phyloP scores from a whole-genome alignment of 1,139 yeast species.

The Taphrina communis region DNA sequence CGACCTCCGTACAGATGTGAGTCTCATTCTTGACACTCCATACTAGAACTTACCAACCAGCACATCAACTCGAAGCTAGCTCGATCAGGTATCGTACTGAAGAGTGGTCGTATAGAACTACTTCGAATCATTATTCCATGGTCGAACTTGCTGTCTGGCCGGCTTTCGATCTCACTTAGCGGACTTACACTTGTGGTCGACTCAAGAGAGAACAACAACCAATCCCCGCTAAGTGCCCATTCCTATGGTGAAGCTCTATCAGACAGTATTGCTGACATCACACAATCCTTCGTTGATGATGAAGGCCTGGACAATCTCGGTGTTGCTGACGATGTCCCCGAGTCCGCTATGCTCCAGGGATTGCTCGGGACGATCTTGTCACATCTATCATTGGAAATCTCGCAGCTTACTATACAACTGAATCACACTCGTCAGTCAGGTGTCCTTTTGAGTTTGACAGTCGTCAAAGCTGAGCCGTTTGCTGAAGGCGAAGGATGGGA shows the following conservation, averaged over 20 bases:
- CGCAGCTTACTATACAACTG: neutral
- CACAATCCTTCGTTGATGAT: conserved; percentile 22
- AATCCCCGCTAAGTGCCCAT: neutral
- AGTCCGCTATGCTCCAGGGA: conserved; percentile 25
- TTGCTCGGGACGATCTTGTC: conserved; percentile 13
- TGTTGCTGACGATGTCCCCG: conserved; percentile 28
- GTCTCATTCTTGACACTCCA: neutral
- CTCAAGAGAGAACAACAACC: neutral
- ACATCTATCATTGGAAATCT: conserved; percentile 14
- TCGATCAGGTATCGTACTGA: conserved; percentile 4
- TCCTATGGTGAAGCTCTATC: neutral
- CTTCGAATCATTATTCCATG: conserved; percentile 31
- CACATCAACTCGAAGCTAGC: conserved; percentile 18
- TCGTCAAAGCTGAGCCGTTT: neutral
- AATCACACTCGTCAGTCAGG: neutral
- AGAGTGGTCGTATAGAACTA: conserved; percentile 11
- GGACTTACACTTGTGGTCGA: conserved; percentile 20
- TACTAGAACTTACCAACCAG: conserved; percentile 3
- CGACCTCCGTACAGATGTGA: conserved; percentile 29
- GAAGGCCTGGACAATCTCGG: conserved; percentile 17
- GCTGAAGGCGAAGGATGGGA: conserved; percentile 2
- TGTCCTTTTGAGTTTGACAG: neutral
- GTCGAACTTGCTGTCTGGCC: conserved; percentile 28
- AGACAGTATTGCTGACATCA: conserved; percentile 14
- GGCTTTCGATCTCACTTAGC: conserved; percentile 2